These are phyloP conservation scores for Sisymbrium irio DNA, from an alignment of 345 rosid genomes.

Conservation along the genomic window DNA sequence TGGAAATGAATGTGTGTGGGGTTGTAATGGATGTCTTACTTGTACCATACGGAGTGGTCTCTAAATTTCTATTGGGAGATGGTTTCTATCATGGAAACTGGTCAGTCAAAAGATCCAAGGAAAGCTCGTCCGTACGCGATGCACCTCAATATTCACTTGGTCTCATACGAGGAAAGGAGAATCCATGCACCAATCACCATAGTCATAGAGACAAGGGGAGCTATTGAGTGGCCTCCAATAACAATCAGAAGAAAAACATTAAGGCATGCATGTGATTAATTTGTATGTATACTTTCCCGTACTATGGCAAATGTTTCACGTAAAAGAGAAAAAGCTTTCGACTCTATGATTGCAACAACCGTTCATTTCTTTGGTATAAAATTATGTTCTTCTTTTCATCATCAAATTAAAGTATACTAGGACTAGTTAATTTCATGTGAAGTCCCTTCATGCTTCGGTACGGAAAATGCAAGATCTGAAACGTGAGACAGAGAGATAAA, in stretches of 20 bases:
- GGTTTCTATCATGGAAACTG: slow-evolving; percentile 32
- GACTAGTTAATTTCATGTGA: slow-evolving; percentile 9
- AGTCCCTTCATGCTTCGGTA: slow-evolving; percentile 2
- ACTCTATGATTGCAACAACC: slow-evolving; percentile 10
- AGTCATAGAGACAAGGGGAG: slow-evolving; percentile 14
- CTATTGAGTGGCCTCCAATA: slow-evolving; percentile 20
- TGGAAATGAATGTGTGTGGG: background rate
- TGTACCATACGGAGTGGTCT: slow-evolving; percentile 28
- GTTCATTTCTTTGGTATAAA: background rate
- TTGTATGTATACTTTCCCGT: background rate
- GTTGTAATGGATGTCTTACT: slow-evolving; percentile 30
- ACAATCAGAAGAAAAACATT: background rate
- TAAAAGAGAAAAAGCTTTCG: slow-evolving; percentile 4
- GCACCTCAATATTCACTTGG: slow-evolving; percentile 22
- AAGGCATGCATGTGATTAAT: background rate
- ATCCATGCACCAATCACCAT: background rate
- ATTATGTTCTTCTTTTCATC: background rate
- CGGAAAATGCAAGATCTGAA: background rate
- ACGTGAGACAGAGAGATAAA: background rate
- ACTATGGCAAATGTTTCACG: slow-evolving; percentile 1
- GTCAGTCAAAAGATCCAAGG: slow-evolving; percentile 29
- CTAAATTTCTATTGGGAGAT: slow-evolving; percentile 29
- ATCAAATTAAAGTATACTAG: background rate
- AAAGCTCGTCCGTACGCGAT: background rate
- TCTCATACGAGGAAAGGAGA: slow-evolving; percentile 16